A percentile compares a stretch with the other conserved stretches of the same genome.
Conservation (phyloP, 495 filamentous ascomycete genomes). For the Daldinia grandis region DNA sequence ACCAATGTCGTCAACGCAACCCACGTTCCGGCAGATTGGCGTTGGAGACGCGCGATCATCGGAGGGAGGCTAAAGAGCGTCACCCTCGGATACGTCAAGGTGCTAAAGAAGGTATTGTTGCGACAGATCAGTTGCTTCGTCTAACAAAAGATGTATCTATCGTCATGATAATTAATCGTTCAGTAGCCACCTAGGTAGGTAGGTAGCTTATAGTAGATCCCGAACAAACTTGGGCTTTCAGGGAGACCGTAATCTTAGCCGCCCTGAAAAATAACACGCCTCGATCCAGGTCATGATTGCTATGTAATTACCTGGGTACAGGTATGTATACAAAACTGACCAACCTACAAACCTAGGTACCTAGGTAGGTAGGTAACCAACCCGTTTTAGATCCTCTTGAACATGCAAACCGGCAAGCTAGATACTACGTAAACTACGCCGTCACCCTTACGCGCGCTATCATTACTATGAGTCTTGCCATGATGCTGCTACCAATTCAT, state of each 20-base stretch:
- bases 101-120: not conserved
- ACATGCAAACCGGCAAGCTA: no score
- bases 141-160: not conserved
- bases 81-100: not conserved
- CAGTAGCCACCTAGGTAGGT: no score
- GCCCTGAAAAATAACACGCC: not conserved
- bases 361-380: no score
- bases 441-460: not conserved
- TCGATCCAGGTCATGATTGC: not conserved
- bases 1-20: slow-evolving; percentile 22
- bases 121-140: slow-evolving; percentile 4
- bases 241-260: not conserved
- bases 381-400: no score
- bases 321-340: not conserved
- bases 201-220: not conserved
- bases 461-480: not conserved
- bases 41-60: slow-evolving; percentile 3
- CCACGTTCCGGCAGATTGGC: slow-evolving; percentile 13
- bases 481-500: not conserved
- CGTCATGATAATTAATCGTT: not conserved
- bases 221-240: not conserved
- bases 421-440: not conserved
- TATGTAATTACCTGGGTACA: not conserved
- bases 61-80: slow-evolving; percentile 9
- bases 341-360: no score